Evolutionary conservation across 345 rosid species (phyloP).

Genomic region (Bruguiera parviflora): DNA sequence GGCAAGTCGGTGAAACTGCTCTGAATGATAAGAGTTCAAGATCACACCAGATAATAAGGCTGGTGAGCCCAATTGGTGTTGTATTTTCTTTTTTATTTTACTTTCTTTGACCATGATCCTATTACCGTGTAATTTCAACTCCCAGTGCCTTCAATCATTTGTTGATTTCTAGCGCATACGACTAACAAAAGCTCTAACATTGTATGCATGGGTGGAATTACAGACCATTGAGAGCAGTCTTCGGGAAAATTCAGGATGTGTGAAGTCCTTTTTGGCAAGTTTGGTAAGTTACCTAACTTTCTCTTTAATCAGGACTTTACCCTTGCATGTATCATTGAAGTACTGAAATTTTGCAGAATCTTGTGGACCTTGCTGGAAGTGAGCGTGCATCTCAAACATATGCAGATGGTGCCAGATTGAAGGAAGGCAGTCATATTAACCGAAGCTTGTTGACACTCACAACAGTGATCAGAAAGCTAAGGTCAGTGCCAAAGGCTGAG

Average conservation of each 20-base stretch:
- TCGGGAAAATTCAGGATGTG: slow-evolving; percentile 65
- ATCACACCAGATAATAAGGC: slow-evolving; percentile 94
- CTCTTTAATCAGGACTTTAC: slow-evolving; percentile 10
- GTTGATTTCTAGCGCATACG: neutral
- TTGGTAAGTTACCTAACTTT: slow-evolving; percentile 50
- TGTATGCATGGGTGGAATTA: slow-evolving; percentile 22
- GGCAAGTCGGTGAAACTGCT: slow-evolving; percentile 96
- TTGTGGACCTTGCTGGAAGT: slow-evolving; percentile 98
- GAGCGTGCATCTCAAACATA: slow-evolving; percentile 90
- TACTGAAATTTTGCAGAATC: slow-evolving; percentile 54
- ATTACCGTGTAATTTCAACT: neutral
- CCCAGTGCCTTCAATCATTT: neutral
- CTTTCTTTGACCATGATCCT: neutral
- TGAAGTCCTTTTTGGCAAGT: slow-evolving; percentile 82
- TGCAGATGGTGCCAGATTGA: slow-evolving; percentile 72
- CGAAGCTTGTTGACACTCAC: slow-evolving; percentile 91
- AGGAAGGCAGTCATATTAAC: slow-evolving; percentile 95
- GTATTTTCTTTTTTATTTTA: neutral
- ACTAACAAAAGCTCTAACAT: slow-evolving; percentile 10
- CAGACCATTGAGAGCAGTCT: slow-evolving; percentile 89
- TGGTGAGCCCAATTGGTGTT: slow-evolving; percentile 46
- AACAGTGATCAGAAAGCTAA: slow-evolving; percentile 90
- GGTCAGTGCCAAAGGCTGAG: slow-evolving; percentile 43
- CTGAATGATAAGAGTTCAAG: slow-evolving; percentile 91
- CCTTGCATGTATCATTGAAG: slow-evolving; percentile 3